Conservation (phyloP, 345 rosid species). For the Eucalyptus paniculata region DNA sequence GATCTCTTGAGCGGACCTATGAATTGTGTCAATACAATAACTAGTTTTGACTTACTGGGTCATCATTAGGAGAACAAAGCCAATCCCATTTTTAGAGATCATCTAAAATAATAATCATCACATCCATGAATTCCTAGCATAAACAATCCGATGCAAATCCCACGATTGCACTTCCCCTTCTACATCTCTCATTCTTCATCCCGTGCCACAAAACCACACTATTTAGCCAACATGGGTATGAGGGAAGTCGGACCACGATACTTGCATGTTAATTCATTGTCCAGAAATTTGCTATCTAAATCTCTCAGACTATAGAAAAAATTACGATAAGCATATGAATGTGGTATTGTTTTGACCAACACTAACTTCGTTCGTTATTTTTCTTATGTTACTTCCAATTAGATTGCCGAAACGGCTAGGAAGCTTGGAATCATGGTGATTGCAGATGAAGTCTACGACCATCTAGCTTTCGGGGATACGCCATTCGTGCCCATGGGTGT, state of each 20-base stretch:
- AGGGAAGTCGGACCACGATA: neutral
- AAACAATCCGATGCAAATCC: neutral
- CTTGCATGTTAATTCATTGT: neutral
- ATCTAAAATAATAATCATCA: neutral
- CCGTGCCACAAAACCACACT: neutral
- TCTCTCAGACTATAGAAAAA: neutral
- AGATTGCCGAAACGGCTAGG: constrained; percentile 48
- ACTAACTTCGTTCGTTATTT: neutral
- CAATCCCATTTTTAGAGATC: neutral
- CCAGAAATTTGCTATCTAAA: neutral
- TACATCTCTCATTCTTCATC: neutral
- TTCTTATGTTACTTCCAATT: neutral
- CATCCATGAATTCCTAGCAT: neutral
- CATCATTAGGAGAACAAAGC: neutral
- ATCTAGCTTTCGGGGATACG: constrained; percentile 34
- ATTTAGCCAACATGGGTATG: neutral
- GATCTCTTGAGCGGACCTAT: neutral
- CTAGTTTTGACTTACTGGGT: fast-evolving
- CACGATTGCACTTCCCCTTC: neutral
- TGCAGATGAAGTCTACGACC: constrained; percentile 54
- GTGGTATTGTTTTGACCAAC: neutral
- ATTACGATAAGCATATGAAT: neutral
- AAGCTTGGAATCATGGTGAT: constrained; percentile 60
- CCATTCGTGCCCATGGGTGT: constrained; percentile 58
- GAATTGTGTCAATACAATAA: neutral